A percentile compares a stretch with the other conserved stretches of the same genome.
These are phyloP conservation scores for Pterocarpus macrocarpus DNA, from an alignment of 306 rosid genomes.

Conservation along the genomic window DNA sequence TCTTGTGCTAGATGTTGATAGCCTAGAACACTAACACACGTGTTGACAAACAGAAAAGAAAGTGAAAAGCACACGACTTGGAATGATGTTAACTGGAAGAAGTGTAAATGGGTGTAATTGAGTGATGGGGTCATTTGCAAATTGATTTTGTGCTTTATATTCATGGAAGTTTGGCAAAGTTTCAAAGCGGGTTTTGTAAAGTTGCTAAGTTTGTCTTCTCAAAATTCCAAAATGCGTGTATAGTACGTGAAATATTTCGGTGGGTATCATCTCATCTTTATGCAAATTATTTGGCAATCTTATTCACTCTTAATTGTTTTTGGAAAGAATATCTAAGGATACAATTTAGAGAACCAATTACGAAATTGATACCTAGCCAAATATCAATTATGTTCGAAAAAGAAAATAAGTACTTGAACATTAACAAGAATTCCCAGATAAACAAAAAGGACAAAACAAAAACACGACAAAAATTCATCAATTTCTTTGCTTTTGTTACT, in stretches of 20 bases:
- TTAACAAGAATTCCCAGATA: too few species aligned
- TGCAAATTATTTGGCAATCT: constrained; percentile 2
- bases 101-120: constrained; percentile 37
- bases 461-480: too few species aligned
- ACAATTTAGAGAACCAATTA: background rate
- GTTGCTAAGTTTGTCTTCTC: constrained; percentile 8
- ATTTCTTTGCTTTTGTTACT: too few species aligned
- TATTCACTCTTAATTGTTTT: background rate
- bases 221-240: constrained; percentile 36
- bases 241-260: constrained; percentile 21
- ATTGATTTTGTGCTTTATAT: constrained; percentile 35
- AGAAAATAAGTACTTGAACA: too few species aligned
- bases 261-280: constrained; percentile 1
- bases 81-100: constrained; percentile 40
- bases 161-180: constrained; percentile 45
- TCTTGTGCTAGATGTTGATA: constrained; percentile 38
- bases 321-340: background rate
- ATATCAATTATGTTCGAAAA: too few species aligned
- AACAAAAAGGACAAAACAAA: too few species aligned
- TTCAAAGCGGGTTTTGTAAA: constrained; percentile 35
- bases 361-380: too few species aligned
- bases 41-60: constrained; percentile 47
- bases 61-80: constrained; percentile 36
- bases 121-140: constrained; percentile 38
- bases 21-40: constrained; percentile 35